phyloP scores from a whole-genome alignment of 345 rosid genomes.

The Ceriops decandra region DNA sequence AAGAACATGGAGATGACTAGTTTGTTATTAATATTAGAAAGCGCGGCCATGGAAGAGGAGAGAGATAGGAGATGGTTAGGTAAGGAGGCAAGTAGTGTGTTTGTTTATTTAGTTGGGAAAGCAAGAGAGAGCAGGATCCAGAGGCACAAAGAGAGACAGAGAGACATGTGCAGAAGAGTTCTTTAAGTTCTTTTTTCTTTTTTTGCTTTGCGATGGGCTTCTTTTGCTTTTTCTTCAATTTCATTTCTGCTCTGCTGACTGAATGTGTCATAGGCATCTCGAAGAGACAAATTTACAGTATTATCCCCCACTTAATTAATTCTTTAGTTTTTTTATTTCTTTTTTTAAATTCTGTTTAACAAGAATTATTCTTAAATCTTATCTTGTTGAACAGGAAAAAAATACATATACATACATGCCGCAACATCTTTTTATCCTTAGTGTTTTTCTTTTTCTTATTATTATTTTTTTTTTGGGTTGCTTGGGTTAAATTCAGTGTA shows the following conservation, averaged over 20 bases:
- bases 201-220: neutral
- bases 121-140: neutral
- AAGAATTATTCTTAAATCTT: no score
- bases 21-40: neutral
- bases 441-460: no score
- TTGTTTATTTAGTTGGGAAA: slow-evolving; percentile 10
- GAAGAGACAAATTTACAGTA: no score
- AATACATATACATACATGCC: no score
- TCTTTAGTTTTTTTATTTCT: no score
- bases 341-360: no score
- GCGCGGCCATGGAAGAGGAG: slow-evolving; percentile 10
- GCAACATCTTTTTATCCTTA: no score
- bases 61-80: neutral
- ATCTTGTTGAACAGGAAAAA: no score
- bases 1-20: neutral
- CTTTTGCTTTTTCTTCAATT: slow-evolving; percentile 4
- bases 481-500: no score
- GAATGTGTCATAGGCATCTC: no score
- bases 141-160: neutral
- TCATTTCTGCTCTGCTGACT: neutral
- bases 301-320: no score
- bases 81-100: neutral
- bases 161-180: neutral
- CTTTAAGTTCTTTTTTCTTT: neutral
- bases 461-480: no score